Conservation (phyloP, 139 green algal genomes). For the Chlamydomonas applanata region DNA sequence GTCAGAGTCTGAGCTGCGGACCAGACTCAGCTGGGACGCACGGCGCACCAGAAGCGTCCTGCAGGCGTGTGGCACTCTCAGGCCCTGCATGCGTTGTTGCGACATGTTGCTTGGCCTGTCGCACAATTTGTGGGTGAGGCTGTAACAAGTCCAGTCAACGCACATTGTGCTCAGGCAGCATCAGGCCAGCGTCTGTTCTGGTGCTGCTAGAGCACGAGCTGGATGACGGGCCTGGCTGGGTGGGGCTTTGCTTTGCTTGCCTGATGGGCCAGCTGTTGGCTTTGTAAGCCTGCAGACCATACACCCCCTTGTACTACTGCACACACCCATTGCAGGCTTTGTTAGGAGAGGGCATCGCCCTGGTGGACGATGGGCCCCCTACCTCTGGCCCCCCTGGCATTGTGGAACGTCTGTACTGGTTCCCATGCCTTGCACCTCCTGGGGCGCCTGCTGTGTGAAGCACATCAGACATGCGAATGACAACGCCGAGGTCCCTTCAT, state of each 20-base stretch:
- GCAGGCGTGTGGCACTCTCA: constrained; percentile 11
- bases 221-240: no score
- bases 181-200: no score
- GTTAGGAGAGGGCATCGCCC: constrained; percentile 66
- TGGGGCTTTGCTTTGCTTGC: no score
- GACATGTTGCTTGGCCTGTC: neutral
- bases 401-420: constrained; percentile 69
- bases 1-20: constrained; percentile 14
- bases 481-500: no score
- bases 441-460: no score
- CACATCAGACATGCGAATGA: no score
- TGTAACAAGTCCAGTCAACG: neutral
- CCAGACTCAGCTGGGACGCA: constrained; percentile 23
- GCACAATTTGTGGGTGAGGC: neutral
- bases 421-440: constrained; percentile 53
- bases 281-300: neutral
- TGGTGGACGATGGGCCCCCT: constrained; percentile 72
- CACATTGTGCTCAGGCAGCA: neutral
- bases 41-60: constrained; percentile 6
- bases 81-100: neutral
- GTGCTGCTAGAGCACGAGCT: no score
- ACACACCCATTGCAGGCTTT: constrained; percentile 29
- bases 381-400: constrained; percentile 25
- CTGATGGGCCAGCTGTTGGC: no score
- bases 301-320: no score